Percentiles rank a stretch among this genome's conserved stretches.
phyloP scores from a whole-genome alignment of 139 green algal species.

The Chlorokybus atmophyticus region DNA sequence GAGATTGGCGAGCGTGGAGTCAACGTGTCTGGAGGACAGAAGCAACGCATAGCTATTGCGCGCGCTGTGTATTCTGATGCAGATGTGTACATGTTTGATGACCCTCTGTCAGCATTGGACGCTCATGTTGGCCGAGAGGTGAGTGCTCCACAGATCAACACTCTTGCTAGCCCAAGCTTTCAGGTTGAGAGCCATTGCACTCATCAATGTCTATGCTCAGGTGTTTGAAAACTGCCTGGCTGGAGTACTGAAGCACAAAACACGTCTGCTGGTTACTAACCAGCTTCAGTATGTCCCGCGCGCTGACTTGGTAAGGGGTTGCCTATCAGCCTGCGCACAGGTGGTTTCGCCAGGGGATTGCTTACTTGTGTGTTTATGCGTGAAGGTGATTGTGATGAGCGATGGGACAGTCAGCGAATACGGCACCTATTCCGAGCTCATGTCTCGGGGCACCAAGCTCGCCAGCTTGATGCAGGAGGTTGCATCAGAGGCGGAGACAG shows the following conservation, averaged over 20 bases:
- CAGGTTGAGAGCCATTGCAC: too few species aligned
- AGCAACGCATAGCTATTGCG: conserved; percentile 59
- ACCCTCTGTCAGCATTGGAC: conserved; percentile 75
- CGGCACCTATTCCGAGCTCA: too few species aligned
- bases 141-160: too few species aligned
- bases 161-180: too few species aligned
- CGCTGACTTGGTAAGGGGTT: conserved; percentile 23
- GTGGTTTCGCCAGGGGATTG: too few species aligned
- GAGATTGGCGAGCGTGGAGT: conserved; percentile 54
- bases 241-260: conserved; percentile 37
- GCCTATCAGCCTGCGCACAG: too few species aligned
- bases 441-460: too few species aligned
- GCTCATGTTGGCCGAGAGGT: conserved; percentile 45
- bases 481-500: too few species aligned
- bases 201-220: conserved; percentile 25
- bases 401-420: too few species aligned
- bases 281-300: conserved; percentile 38
- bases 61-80: conserved; percentile 50
- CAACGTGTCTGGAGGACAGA: conserved; percentile 53
- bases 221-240: conserved; percentile 59
- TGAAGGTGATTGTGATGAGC: too few species aligned
- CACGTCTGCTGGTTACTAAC: conserved; percentile 69
- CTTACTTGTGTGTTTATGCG: too few species aligned
- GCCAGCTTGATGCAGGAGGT: too few species aligned
- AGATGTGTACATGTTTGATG: conserved; percentile 74